phyloP scores from a whole-genome alignment of 768 basidiomycete species.

The Fomitopsis serialis region DNA sequence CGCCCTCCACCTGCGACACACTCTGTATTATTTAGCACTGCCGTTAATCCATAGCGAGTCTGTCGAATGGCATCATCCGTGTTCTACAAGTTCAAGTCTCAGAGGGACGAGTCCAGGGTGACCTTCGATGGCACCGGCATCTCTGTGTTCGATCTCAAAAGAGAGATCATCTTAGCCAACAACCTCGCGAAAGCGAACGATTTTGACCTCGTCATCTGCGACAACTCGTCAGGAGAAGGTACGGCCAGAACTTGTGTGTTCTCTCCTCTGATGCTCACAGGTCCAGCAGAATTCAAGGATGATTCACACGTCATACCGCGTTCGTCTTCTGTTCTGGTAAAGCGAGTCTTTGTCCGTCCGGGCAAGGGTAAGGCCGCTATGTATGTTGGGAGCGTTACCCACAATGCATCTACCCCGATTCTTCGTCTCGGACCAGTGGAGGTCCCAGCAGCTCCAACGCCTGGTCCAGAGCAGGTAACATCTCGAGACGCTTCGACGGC shows the following conservation, averaged over 20 bases:
- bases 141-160: slow-evolving; percentile 98
- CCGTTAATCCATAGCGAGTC: slow-evolving; percentile 17
- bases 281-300: slow-evolving; percentile 74
- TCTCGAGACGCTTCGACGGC: slow-evolving; percentile 88
- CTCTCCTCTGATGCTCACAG: neutral
- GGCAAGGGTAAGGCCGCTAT: slow-evolving; percentile 80
- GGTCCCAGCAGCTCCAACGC: slow-evolving; percentile 29
- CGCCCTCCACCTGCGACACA: neutral
- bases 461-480: slow-evolving; percentile 60
- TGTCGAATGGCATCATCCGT: slow-evolving; percentile 81
- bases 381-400: slow-evolving; percentile 52
- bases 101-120: slow-evolving; percentile 90
- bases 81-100: slow-evolving; percentile 96
- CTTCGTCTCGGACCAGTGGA: slow-evolving; percentile 12
- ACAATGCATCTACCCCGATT: slow-evolving; percentile 40
- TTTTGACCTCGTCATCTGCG: slow-evolving; percentile 89
- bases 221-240: slow-evolving; percentile 89
- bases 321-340: slow-evolving; percentile 90
- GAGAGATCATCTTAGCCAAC: slow-evolving; percentile 95
- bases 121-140: slow-evolving; percentile 99
- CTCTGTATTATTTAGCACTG: slow-evolving; percentile 16
- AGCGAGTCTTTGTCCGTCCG: slow-evolving; percentile 74
- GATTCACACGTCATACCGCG: slow-evolving; percentile 90
- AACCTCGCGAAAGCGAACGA: slow-evolving; percentile 95
- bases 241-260: slow-evolving; percentile 7